Base-by-base conservation (phyloP, 148 eudicot species). In the Camellia sinensis region DNA sequence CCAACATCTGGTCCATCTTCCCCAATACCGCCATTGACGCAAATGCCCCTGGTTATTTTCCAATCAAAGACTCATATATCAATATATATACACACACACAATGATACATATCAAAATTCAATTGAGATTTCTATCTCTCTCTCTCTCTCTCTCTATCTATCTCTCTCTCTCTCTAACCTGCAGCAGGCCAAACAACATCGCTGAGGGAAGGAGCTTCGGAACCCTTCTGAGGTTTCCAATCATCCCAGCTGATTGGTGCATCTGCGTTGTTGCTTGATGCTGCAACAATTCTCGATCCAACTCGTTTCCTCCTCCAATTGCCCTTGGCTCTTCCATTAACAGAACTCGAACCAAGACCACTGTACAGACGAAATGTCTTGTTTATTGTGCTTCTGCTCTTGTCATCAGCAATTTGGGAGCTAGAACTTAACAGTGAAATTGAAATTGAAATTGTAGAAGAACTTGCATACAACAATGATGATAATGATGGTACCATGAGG, bases 11-110 rank as follows among this genome's bases (percentile, higher is more conserved):
- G 76, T 95, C 99, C 78, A 93, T 84, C 85, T 89, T 95, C 50
- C 93, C 99, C 82, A 93, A 76, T 75, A 87, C 56, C 6, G 99
- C 99, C 99, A 95, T 95, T 21, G 94, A 93, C 70, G 82, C 93
- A 88, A 95, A 95, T 71, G 94, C 97, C 71, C 99, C 99, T 94
- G 54, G 0, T 44, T 40, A 29, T 29, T 41, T 29, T 56, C 9
- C 22, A 79, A 17, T 8, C 70, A 76, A 9, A 19, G 4, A 50
- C 41, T 52, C 19, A 71, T n/a, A 48, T n/a, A 43, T 17, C 73
- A 13, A 0, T 10, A 8, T 40, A 37, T 74, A 37, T 52, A 11
- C 7, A 21, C 29, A 45, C 1, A 64, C 40, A 6, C 3, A 67
- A 6, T 12, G 6, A 56, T 11, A 5, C 9, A 76, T 3, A 17